phyloP scores from a whole-genome alignment of 352 stramenopile genomes.

The Phytophthora constricta region DNA sequence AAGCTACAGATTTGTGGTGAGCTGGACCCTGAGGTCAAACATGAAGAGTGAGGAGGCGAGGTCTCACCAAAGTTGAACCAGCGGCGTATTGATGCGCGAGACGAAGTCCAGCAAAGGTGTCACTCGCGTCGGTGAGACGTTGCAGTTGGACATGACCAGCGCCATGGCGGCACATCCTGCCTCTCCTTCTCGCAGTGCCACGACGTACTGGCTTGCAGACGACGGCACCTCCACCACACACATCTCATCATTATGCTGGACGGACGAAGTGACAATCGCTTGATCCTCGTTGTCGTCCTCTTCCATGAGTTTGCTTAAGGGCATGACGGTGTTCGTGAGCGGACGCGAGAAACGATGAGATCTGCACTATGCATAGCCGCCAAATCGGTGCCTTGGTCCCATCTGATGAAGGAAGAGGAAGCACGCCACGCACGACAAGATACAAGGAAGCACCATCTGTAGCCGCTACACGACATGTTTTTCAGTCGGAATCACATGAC shows the following conservation, averaged over 20 bases:
- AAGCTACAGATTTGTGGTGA: slow-evolving; percentile 29
- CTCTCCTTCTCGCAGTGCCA: slow-evolving; percentile 10
- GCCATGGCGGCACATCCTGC: slow-evolving; percentile 4
- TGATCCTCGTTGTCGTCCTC: neutral
- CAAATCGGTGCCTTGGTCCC: neutral
- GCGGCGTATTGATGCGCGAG: slow-evolving; percentile 35
- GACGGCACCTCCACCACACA: slow-evolving; percentile 9
- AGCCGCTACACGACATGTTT: too few species aligned
- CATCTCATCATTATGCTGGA: slow-evolving; percentile 3
- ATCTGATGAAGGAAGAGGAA: neutral
- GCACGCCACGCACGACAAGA: neutral
- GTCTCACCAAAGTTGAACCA: slow-evolving; percentile 43
- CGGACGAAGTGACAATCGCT: neutral
- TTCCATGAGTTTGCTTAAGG: neutral
- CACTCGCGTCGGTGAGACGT: slow-evolving; percentile 24
- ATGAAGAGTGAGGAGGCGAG: neutral
- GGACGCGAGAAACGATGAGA: too few species aligned
- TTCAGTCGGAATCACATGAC: neutral
- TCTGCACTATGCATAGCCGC: too few species aligned
- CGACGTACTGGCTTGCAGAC: slow-evolving; percentile 16
- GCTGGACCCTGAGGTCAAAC: slow-evolving; percentile 14
- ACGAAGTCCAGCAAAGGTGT: slow-evolving; percentile 33
- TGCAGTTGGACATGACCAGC: slow-evolving; percentile 30
- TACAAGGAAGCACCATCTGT: too few species aligned
- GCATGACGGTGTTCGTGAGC: too few species aligned